These are phyloP conservation scores for Periconia macrospinosa DNA, from an alignment of 2,329 filamentous ascomycete genomes.

Conservation along the genomic window DNA sequence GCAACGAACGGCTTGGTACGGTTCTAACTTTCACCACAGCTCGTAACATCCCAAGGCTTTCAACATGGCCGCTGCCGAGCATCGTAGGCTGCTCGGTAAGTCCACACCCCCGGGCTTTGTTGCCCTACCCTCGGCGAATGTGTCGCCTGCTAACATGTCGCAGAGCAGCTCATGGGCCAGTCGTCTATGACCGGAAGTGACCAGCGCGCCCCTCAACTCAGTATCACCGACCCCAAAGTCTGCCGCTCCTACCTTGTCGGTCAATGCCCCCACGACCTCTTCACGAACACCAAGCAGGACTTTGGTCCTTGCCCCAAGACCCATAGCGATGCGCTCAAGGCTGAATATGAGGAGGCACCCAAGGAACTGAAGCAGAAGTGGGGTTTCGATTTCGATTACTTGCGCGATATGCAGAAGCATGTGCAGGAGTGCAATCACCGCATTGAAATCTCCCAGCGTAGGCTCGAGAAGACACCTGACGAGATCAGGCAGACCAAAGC, in stretches of 20 bases:
- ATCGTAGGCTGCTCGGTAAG: constrained; percentile 87
- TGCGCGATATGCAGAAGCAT: constrained; percentile 93
- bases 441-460: constrained; percentile 86
- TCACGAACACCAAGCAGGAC: constrained; percentile 99
- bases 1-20: background rate
- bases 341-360: constrained; percentile 79
- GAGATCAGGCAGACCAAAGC: constrained; percentile 95
- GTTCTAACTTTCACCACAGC: background rate
- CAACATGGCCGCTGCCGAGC: constrained; percentile 94
- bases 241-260: constrained; percentile 93
- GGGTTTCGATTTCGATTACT: constrained; percentile 96
- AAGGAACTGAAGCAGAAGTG: constrained; percentile 73
- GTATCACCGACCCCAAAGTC: constrained; percentile 88
- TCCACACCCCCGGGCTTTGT: constrained; percentile 3
- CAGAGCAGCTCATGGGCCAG: constrained; percentile 82
- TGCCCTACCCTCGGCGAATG: background rate
- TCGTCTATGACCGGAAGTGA: constrained; percentile 76
- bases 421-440: constrained; percentile 95
- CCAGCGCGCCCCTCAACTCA: constrained; percentile 76
- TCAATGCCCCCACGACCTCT: constrained; percentile 96
- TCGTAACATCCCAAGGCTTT: background rate
- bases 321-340: constrained; percentile 84
- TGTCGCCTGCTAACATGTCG: constrained; percentile 16
- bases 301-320: constrained; percentile 85
- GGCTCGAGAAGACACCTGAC: constrained; percentile 95